phyloP scores from a whole-genome alignment of 805 yeast species.

The Myxozyma monticola region DNA sequence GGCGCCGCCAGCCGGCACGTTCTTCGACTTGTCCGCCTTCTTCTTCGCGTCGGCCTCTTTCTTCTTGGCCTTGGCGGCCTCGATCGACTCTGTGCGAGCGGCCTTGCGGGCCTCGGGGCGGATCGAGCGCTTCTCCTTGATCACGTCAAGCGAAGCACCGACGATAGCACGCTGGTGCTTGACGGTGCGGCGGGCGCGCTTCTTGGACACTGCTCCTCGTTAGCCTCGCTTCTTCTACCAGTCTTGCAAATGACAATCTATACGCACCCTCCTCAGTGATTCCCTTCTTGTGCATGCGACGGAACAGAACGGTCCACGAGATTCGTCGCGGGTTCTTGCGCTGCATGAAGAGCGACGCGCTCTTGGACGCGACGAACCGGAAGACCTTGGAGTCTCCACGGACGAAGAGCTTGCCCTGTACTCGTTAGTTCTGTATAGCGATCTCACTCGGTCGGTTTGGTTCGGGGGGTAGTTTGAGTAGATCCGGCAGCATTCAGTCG shows the following conservation, averaged over 20 bases:
- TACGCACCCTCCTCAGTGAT: conserved; percentile 78
- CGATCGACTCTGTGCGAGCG: conserved; percentile 87
- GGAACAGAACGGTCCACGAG: conserved; percentile 98
- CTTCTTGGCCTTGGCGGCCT: conserved; percentile 50
- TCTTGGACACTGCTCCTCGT: conserved; percentile 84
- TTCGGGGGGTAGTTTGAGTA: no score
- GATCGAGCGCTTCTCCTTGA: conserved; percentile 94
- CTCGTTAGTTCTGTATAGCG: background rate
- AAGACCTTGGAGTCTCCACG: conserved; percentile 99
- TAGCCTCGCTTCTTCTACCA: background rate
- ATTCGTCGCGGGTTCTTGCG: conserved; percentile 99
- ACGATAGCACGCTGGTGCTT: conserved; percentile 99
- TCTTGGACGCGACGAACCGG: conserved; percentile 98
- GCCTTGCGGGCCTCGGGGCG: conserved; percentile 99
- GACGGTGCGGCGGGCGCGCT: conserved; percentile 95
- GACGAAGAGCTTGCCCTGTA: conserved; percentile 86
- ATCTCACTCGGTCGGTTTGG: background rate
- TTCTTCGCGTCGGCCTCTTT: conserved; percentile 90
- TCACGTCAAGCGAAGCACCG: conserved; percentile 98
- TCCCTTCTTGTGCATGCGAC: conserved; percentile 99
- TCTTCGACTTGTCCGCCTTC: conserved; percentile 88
- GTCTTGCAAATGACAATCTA: background rate
- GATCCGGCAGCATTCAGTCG: no score
- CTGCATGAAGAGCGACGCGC: conserved; percentile 97
- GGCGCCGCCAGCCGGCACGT: conserved; percentile 59